Evolutionary conservation across 352 stramenopile genomes (phyloP), one percentile per base, ranked within the genome.

Genomic region (Phytophthora tentaculata): DNA sequence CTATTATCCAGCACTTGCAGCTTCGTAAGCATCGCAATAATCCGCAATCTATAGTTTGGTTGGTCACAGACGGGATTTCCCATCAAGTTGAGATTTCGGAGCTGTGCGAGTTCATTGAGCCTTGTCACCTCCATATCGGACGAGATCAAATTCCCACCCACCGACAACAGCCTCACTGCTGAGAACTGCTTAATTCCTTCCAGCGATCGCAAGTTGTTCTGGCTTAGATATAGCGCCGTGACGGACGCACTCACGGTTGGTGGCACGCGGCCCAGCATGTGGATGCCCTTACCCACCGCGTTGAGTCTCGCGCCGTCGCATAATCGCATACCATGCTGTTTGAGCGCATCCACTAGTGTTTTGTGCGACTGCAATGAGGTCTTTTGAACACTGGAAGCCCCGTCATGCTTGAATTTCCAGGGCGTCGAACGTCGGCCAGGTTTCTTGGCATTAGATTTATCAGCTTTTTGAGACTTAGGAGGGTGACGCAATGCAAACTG

Each of bases 301-400:
- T 96, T 94, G 16, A 96, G 75, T 59, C 91, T 88, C 52, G 84
- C 66, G 3, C 88, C 86, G 54, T 96, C 86, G 39, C 82, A 89
- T 43, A 94, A 57, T 56, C 79, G 78, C 69, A 81, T 83, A 3
- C 82, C 84, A 32, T 92, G 76, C 69, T 91, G 80, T 66, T 88
- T 88, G 49, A 94, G 84, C 2, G 83, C 82, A 52, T 90, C 84
- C 13, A 81, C 56, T 12, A 92, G 73, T 7, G 86, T 80, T 48
- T 90, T 91, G 2, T 69, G 49, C 4, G 49, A n/a, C 0, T 61
- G 56, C 1, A 28, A 60, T 17, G 57, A 51, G 16, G 39, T 20
- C 43, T 61, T 70, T 28, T 32, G 23, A 3, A 19, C 29, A 28
- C 22, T 35, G n/a, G 41, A 59, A 56, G 19, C 14, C 10, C 32